A percentile compares a stretch with the other conserved stretches of the same genome.
Conservation (phyloP, 1,284 basidiomycete species). For the Anthracocystis setariae region DNA sequence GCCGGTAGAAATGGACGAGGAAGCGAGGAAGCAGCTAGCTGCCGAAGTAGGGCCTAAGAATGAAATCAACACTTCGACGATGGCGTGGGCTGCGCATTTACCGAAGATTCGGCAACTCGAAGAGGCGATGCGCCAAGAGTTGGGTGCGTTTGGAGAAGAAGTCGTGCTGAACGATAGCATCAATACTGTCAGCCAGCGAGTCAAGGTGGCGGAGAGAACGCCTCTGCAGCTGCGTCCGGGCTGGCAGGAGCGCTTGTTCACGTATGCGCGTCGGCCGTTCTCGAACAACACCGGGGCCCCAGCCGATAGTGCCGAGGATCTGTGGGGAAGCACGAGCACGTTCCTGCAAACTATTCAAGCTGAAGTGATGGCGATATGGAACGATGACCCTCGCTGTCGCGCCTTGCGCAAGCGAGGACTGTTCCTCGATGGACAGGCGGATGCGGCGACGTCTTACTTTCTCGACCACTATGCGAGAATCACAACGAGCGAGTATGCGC, state of each 20-base stretch:
- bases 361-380: constrained; percentile 16
- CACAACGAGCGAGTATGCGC: constrained; percentile 9
- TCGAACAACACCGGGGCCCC: neutral
- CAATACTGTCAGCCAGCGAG: neutral
- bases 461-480: constrained; percentile 45
- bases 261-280: constrained; percentile 25
- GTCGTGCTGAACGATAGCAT: constrained; percentile 1
- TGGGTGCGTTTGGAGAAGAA: constrained; percentile 35
- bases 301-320: neutral
- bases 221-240: constrained; percentile 33
- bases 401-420: constrained; percentile 21
- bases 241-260: constrained; percentile 44
- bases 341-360: constrained; percentile 11
- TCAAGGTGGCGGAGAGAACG: constrained; percentile 10
- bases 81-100: constrained; percentile 13
- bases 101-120: constrained; percentile 13
- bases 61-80: constrained; percentile 9
- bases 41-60: constrained; percentile 10
- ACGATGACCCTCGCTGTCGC: constrained; percentile 12
- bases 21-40: neutral
- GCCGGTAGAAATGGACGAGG: neutral
- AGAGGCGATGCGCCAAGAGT: constrained; percentile 7
- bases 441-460: constrained; percentile 39
- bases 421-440: constrained; percentile 20
- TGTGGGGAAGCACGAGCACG: neutral